Evolutionary conservation across 768 basidiomycete species (phyloP).

Genomic region (Boletus rubropictus): DNA sequence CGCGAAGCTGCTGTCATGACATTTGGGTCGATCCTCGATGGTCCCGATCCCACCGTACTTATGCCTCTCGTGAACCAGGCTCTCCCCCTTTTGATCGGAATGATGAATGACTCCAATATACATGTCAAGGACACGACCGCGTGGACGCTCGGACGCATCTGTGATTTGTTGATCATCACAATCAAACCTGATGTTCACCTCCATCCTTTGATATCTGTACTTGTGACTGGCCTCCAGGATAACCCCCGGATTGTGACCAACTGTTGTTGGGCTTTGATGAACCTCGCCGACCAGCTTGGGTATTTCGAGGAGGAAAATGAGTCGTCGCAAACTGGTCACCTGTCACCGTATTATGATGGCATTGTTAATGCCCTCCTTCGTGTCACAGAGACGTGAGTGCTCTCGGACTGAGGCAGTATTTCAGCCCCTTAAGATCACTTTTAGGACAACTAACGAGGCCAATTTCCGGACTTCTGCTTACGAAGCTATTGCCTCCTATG

Average conservation of each 20-base stretch:
- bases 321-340: conserved; percentile 49
- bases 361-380: conserved; percentile 78
- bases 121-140: conserved; percentile 97
- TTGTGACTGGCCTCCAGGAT: conserved; percentile 76
- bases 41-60: conserved; percentile 83
- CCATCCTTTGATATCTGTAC: conserved; percentile 72
- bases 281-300: conserved; percentile 85
- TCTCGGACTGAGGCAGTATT: background rate
- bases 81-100: conserved; percentile 85
- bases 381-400: conserved; percentile 76
- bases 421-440: conserved; percentile 9
- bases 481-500: conserved; percentile 86
- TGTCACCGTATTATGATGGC: conserved; percentile 87
- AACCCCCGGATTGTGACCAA: conserved; percentile 84
- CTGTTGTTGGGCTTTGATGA: conserved; percentile 96
- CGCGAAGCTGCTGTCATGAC: conserved; percentile 98
- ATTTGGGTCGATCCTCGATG: conserved; percentile 95
- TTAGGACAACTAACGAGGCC: conserved; percentile 75
- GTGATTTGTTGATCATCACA: conserved; percentile 76
- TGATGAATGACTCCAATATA: conserved; percentile 83
- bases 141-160: conserved; percentile 95
- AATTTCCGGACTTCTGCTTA: conserved; percentile 95
- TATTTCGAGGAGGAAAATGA: conserved; percentile 59
- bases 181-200: conserved; percentile 90
- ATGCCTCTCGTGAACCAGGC: conserved; percentile 92